Percentiles rank a stretch among this genome's conserved stretches.
Conservation (phyloP, 2,329 filamentous ascomycete species). For the Colletotrichum tabaci region DNA sequence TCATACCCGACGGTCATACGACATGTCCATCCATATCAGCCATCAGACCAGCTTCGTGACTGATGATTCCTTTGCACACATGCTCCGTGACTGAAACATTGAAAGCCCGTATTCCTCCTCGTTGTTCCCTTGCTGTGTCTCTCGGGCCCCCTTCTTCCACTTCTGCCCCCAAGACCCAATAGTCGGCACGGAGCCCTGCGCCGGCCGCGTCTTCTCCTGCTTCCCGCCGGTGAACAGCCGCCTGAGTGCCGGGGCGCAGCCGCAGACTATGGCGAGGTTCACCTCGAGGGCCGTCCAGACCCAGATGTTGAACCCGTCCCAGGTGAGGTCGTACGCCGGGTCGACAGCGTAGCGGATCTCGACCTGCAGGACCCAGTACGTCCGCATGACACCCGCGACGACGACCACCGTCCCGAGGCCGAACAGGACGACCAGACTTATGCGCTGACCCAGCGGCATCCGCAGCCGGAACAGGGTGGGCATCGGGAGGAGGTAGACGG, state of each 20-base stretch:
- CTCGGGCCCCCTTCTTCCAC: not conserved
- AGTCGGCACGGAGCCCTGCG: slow-evolving; percentile 14
- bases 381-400: slow-evolving; percentile 53
- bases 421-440: slow-evolving; percentile 55
- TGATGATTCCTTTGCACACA: not conserved
- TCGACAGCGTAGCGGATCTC: slow-evolving; percentile 45
- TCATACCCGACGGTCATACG: too few relatives aligned
- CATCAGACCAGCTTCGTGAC: not conserved
- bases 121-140: not conserved
- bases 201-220: not conserved
- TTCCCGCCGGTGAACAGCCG: slow-evolving; percentile 40
- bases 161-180: slow-evolving; percentile 6
- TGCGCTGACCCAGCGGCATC: slow-evolving; percentile 52
- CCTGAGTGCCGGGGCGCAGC: slow-evolving; percentile 54
- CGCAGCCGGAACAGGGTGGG: slow-evolving; percentile 52
- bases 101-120: not conserved
- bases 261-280: slow-evolving; percentile 58
- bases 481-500: slow-evolving; percentile 56
- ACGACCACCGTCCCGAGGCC: slow-evolving; percentile 56
- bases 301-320: slow-evolving; percentile 58
- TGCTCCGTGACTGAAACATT: not conserved
- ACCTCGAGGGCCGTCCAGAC: slow-evolving; percentile 60
- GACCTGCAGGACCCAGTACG: slow-evolving; percentile 51
- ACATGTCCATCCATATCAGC: too few relatives aligned
- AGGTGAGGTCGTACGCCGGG: slow-evolving; percentile 57